phyloP scores from a whole-genome alignment of 768 basidiomycete genomes.

The Amanita fuliginea region DNA sequence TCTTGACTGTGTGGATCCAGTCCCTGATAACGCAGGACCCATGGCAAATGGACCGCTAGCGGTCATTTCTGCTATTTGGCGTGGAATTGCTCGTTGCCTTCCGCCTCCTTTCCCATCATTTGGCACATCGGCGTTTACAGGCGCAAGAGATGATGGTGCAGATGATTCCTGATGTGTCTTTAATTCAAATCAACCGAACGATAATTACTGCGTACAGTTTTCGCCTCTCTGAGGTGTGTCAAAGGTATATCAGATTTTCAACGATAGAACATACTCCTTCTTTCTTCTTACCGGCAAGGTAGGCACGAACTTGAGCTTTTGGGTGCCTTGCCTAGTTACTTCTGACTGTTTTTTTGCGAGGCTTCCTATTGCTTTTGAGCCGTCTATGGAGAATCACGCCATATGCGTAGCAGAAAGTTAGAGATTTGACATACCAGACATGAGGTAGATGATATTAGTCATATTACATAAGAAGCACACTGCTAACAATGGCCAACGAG shows the following conservation, averaged over 20 bases:
- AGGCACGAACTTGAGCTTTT: constrained; percentile 74
- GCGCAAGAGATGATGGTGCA: background rate
- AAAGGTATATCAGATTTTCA: constrained; percentile 4
- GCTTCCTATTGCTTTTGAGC: constrained; percentile 62
- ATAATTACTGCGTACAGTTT: constrained; percentile 13
- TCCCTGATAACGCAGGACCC: constrained; percentile 65
- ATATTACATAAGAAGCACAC: background rate
- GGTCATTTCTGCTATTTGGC: constrained; percentile 58
- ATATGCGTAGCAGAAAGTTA: background rate
- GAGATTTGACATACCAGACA: constrained; percentile 15
- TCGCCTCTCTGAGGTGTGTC: constrained; percentile 33
- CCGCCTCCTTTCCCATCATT: constrained; percentile 43
- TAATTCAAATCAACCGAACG: constrained; percentile 19
- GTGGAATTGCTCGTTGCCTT: constrained; percentile 40
- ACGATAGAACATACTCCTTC: constrained; percentile 54
- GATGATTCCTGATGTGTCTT: constrained; percentile 2
- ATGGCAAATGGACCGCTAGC: constrained; percentile 84
- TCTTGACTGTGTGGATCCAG: constrained; percentile 35
- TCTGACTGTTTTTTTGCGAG: constrained; percentile 64
- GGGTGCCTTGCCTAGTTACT: constrained; percentile 62
- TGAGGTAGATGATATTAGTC: background rate
- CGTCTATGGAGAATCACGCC: constrained; percentile 20
- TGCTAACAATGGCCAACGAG: constrained; percentile 23
- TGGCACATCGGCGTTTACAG: constrained; percentile 32
- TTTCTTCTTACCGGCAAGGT: constrained; percentile 66